A percentile compares a stretch with the other conserved stretches of the same genome.
phyloP scores from a whole-genome alignment of 2,329 filamentous ascomycete species.

The Venturia oleaginea region DNA sequence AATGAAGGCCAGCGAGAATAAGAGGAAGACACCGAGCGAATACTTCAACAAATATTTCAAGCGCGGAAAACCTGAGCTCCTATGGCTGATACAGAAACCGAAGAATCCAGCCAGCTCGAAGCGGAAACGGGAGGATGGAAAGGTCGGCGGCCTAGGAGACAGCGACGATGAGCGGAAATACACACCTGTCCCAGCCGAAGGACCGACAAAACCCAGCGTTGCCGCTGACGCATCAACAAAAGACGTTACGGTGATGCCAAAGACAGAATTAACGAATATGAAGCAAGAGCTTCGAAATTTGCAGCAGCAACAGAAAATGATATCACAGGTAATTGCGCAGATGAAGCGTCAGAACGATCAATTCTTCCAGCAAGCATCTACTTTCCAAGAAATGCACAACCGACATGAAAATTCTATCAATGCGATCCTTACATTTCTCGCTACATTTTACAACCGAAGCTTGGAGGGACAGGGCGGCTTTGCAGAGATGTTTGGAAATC shows the following conservation, averaged over 20 bases:
- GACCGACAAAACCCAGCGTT: conserved; percentile 24
- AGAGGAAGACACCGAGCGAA: conserved; percentile 96
- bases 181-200: neutral
- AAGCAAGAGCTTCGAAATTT: conserved; percentile 74
- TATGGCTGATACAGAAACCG: conserved; percentile 95
- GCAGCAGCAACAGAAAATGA: conserved; percentile 77
- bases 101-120: conserved; percentile 56
- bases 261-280: conserved; percentile 68
- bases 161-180: conserved; percentile 54
- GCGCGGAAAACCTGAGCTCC: conserved; percentile 78
- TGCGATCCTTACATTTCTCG: conserved; percentile 93
- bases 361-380: conserved; percentile 76
- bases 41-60: conserved; percentile 97
- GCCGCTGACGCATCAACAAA: conserved; percentile 29
- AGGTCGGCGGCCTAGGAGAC: conserved; percentile 45
- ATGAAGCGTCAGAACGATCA: conserved; percentile 80
- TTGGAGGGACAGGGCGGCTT: conserved; percentile 80
- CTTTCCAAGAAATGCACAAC: conserved; percentile 85
- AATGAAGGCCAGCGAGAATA: conserved; percentile 92
- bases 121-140: conserved; percentile 45
- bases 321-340: conserved; percentile 67
- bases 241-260: conserved; percentile 44
- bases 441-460: conserved; percentile 91
- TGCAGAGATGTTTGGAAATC: conserved; percentile 71
- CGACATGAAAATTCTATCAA: conserved; percentile 99